phyloP scores from a whole-genome alignment of 2,329 filamentous ascomycete species.

The Paecilomyces sp. region DNA sequence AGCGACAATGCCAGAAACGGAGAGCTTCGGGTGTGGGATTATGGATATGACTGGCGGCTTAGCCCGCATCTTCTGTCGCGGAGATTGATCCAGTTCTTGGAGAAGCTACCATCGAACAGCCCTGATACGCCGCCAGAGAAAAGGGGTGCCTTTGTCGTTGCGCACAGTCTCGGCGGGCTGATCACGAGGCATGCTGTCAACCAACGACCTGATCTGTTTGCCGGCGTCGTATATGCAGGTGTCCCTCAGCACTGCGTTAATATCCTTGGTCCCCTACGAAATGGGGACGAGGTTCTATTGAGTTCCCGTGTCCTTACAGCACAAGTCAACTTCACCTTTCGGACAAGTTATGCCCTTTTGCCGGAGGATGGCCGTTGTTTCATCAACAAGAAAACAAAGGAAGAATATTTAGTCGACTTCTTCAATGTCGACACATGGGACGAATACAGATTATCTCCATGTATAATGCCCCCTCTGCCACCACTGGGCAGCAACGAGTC shows the following conservation, averaged over 20 bases:
- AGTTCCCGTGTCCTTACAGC: constrained; percentile 86
- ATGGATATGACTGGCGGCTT: constrained; percentile 90
- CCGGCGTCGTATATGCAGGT: constrained; percentile 78
- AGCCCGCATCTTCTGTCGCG: constrained; percentile 70
- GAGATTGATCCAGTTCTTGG: constrained; percentile 66
- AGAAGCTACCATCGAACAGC: constrained; percentile 67
- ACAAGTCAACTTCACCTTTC: constrained; percentile 85
- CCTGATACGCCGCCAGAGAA: constrained; percentile 44
- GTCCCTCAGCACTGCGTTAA: constrained; percentile 83
- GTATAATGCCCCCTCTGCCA: constrained; percentile 61
- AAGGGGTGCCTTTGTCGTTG: constrained; percentile 70
- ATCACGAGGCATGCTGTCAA: constrained; percentile 88
- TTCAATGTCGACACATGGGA: constrained; percentile 75
- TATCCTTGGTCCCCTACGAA: constrained; percentile 79
- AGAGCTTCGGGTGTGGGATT: constrained; percentile 74
- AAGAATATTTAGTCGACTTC: constrained; percentile 77
- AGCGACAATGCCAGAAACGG: constrained; percentile 67
- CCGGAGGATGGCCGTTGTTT: constrained; percentile 86
- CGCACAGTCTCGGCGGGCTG: constrained; percentile 77
- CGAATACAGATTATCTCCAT: constrained; percentile 70
- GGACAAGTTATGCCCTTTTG: constrained; percentile 76
- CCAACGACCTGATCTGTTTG: constrained; percentile 73
- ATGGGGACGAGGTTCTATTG: constrained; percentile 85
- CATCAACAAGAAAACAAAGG: constrained; percentile 70
- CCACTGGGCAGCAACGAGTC: constrained; percentile 36